These are phyloP conservation scores for Rubia yunnanensis DNA, from an alignment of 257 asterid genomes.

Conservation along the genomic window DNA sequence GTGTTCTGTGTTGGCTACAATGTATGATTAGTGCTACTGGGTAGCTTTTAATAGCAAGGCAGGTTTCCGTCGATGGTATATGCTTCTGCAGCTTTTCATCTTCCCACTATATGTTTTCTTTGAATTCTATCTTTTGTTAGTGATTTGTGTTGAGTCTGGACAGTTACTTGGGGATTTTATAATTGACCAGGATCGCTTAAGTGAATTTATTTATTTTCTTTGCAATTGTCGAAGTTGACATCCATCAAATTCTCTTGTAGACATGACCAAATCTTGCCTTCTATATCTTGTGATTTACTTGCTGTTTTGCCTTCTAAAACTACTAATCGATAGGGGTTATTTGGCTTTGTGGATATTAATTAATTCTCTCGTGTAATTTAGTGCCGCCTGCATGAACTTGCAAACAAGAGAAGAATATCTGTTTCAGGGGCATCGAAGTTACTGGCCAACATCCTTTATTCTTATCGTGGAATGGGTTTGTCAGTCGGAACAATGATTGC, in stretches of 20 bases:
- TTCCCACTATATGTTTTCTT: not conserved
- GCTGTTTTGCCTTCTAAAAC: not conserved
- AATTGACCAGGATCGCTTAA: not conserved
- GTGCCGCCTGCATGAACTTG: conserved; percentile 95
- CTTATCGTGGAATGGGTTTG: conserved; percentile 94
- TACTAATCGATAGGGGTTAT: not conserved
- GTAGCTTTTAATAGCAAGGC: not conserved
- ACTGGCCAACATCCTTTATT: conserved; percentile 82
- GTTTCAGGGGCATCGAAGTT: conserved; percentile 89
- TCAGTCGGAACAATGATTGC: conserved; percentile 98
- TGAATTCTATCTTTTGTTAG: not conserved
- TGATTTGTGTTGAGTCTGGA: not conserved
- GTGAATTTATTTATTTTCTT: not conserved
- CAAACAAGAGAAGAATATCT: conserved; percentile 90
- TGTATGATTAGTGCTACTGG: not conserved
- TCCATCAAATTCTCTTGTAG: not conserved
- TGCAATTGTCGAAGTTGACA: not conserved
- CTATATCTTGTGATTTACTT: not conserved
- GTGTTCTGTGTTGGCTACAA: not conserved
- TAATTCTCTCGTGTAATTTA: conserved; percentile 24
- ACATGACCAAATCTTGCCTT: no score
- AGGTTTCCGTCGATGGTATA: not conserved
- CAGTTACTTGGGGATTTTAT: not conserved
- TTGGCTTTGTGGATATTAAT: conserved; percentile 2
- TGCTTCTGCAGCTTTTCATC: not conserved